Conservation (phyloP, 1,284 basidiomycete genomes). For the Ustilago curta region DNA sequence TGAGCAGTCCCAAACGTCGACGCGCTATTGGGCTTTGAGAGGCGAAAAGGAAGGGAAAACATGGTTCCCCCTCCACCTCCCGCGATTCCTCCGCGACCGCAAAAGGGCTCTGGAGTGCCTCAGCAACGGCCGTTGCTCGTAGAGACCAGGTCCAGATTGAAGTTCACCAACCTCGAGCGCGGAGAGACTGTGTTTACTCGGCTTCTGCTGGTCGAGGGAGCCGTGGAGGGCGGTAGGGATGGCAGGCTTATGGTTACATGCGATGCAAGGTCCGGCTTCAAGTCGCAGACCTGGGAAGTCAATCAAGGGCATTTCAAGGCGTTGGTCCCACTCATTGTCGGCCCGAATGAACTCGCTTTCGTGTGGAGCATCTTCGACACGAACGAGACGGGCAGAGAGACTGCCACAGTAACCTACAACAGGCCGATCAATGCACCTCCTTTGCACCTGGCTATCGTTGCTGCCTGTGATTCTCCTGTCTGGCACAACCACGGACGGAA, state of each 20-base stretch:
- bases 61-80: not conserved
- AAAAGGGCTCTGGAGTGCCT: not conserved
- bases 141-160: not conserved
- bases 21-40: conserved; percentile 43
- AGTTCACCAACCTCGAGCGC: conserved; percentile 27
- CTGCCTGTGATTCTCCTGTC: conserved; percentile 40
- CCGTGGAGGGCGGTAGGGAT: conserved; percentile 4
- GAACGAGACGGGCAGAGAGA: not conserved
- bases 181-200: conserved; percentile 40
- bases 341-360: conserved; percentile 31
- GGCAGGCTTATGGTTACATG: conserved; percentile 13
- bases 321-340: conserved; percentile 32
- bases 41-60: no score
- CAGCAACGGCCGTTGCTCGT: not conserved
- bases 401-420: conserved; percentile 16
- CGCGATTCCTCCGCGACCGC: conserved; percentile 5
- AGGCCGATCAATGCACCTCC: conserved; percentile 19
- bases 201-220: conserved; percentile 41
- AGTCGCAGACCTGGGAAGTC: conserved; percentile 34
- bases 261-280: conserved; percentile 29
- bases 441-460: conserved; percentile 45
- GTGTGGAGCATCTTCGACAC: conserved; percentile 6
- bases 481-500: conserved; percentile 26
- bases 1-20: conserved; percentile 56
- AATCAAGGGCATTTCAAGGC: conserved; percentile 48